phyloP scores from a whole-genome alignment of 768 basidiomycete species.

The Flagelloscypha sp. region DNA sequence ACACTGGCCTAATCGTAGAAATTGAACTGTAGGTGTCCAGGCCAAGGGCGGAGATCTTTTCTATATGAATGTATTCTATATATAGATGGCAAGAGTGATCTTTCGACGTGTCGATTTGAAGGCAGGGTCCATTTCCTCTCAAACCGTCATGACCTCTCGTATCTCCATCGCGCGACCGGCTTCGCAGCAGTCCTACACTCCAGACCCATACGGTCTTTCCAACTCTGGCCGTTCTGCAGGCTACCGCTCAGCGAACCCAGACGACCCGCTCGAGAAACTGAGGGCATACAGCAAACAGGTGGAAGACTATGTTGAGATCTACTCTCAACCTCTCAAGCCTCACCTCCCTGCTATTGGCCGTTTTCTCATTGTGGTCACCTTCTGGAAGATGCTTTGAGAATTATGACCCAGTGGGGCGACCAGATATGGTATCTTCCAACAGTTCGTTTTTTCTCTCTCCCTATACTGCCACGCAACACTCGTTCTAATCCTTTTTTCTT shows the following conservation, averaged over 20 bases:
- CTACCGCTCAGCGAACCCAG: constrained; percentile 73
- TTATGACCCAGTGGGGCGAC: constrained; percentile 91
- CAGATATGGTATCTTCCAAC: constrained; percentile 98
- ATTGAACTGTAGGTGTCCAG: no score
- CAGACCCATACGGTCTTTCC: constrained; percentile 74
- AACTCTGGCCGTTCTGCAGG: constrained; percentile 63
- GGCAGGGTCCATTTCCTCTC: no score
- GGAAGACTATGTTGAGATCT: constrained; percentile 90
- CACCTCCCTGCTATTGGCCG: constrained; percentile 91
- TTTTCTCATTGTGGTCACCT: constrained; percentile 96
- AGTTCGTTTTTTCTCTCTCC: constrained; percentile 56
- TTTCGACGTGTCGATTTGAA: no score
- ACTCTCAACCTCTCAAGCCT: constrained; percentile 88
- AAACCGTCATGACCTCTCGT: constrained; percentile 60
- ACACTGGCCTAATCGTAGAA: no score
- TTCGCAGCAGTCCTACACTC: constrained; percentile 40
- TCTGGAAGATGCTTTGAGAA: constrained; percentile 92
- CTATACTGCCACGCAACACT: background rate
- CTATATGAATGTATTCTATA: no score
- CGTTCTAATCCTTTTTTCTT: constrained; percentile 9
- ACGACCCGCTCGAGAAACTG: constrained; percentile 76
- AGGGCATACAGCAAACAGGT: constrained; percentile 62
- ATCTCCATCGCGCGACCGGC: constrained; percentile 76
- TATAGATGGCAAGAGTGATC: no score
- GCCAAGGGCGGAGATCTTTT: no score